Percentiles rank a stretch among this genome's conserved stretches.
phyloP scores from a whole-genome alignment of 73 alveolate species.

The Halteria grandinella region DNA sequence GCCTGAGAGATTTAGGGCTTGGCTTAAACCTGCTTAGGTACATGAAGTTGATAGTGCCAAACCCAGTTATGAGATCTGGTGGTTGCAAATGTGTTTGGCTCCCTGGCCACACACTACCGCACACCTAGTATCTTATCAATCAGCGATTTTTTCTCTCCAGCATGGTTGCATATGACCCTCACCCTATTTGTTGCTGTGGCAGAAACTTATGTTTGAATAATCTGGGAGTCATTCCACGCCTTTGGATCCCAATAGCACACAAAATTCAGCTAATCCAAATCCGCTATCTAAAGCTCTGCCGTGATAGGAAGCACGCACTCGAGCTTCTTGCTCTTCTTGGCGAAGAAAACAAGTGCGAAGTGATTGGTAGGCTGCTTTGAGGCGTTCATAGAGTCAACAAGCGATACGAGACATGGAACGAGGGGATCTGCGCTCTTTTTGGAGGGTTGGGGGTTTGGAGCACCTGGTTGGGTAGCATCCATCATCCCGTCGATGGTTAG shows the following conservation, averaged over 20 bases:
- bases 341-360: constrained; percentile 24
- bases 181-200: neutral
- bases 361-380: too few relatives aligned
- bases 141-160: constrained; percentile 33
- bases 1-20: too few relatives aligned
- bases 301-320: constrained; percentile 34
- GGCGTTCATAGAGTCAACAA: neutral
- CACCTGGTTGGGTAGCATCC: neutral
- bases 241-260: constrained; percentile 36
- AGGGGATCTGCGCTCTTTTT: neutral
- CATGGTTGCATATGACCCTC: constrained; percentile 38
- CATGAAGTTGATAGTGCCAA: constrained; percentile 24
- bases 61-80: constrained; percentile 36
- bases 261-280: constrained; percentile 29
- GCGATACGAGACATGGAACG: constrained; percentile 13
- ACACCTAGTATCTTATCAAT: constrained; percentile 33
- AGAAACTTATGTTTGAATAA: neutral
- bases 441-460: neutral
- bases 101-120: constrained; percentile 13
- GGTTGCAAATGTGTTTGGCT: constrained; percentile 27
- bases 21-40: constrained; percentile 14
- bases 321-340: constrained; percentile 36
- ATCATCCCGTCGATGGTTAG: constrained; percentile 43
- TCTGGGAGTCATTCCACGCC: neutral
- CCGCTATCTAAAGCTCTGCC: constrained; percentile 21